These are phyloP conservation scores for Fusarium proliferatum DNA, from an alignment of 2,329 filamentous ascomycete species.

Conservation along the genomic window DNA sequence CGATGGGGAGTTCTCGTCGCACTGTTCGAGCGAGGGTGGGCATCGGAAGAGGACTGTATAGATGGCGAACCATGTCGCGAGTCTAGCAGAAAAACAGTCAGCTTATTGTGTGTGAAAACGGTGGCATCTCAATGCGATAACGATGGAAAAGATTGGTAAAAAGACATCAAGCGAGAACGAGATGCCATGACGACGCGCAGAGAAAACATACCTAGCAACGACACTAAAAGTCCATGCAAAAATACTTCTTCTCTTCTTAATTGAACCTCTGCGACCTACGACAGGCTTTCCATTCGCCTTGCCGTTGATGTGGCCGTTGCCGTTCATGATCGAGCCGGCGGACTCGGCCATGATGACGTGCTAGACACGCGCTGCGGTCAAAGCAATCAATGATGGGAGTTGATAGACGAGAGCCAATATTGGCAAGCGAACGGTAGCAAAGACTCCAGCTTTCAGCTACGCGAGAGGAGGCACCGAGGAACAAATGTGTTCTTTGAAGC, in stretches of 20 bases:
- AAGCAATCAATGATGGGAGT: conserved; percentile 15
- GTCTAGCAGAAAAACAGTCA: conserved; percentile 57
- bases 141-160: conserved; percentile 8
- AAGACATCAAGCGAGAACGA: not conserved
- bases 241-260: conserved; percentile 45
- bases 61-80: conserved; percentile 88
- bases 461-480: conserved; percentile 7
- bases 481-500: conserved; percentile 21
- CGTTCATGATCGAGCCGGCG: conserved; percentile 48
- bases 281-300: conserved; percentile 46
- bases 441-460: conserved; percentile 9
- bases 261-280: conserved; percentile 34
- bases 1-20: conserved; percentile 76
- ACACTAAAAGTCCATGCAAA: conserved; percentile 58
- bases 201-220: conserved; percentile 62
- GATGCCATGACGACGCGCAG: conserved; percentile 8
- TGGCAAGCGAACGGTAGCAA: conserved; percentile 21
- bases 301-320: conserved; percentile 55
- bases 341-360: conserved; percentile 51
- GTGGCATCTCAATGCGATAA: conserved; percentile 1
- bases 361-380: conserved; percentile 31
- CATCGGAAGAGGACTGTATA: conserved; percentile 85
- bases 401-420: conserved; percentile 15
- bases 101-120: not conserved
- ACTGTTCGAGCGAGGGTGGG: conserved; percentile 74